A percentile compares a stretch with the other conserved stretches of the same genome.
These are phyloP conservation scores for Coemansia sp. DNA, from an alignment of 192 early-diverging fungal genomes.

Conservation along the genomic window DNA sequence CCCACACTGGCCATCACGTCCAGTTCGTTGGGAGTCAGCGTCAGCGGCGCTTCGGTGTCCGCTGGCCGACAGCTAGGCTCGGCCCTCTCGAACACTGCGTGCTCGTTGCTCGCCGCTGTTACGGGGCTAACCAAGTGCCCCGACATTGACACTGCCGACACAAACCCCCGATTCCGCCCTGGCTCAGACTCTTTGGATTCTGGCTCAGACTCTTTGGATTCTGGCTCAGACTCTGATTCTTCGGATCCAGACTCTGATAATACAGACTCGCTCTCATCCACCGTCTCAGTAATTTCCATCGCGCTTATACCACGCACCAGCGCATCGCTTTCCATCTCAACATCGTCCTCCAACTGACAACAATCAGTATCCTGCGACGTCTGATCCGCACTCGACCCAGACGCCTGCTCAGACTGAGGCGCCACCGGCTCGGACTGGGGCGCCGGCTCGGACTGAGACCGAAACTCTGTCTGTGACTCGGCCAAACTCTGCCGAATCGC, in stretches of 20 bases:
- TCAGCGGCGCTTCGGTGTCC: constrained; percentile 12
- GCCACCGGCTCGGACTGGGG: too few species aligned
- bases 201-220: background rate
- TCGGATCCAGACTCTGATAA: background rate
- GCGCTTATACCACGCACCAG: too few species aligned
- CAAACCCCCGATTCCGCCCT: background rate
- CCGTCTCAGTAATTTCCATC: too few species aligned
- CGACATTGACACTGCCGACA: background rate
- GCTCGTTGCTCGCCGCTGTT: too few species aligned
- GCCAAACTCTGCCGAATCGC: constrained; percentile 78
- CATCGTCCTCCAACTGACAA: too few species aligned
- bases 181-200: background rate
- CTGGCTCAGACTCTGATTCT: background rate
- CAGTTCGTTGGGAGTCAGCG: constrained; percentile 28
- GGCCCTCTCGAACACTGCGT: too few species aligned
- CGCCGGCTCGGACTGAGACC: background rate
- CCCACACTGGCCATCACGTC: constrained; percentile 41
- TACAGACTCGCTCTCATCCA: too few species aligned
- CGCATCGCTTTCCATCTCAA: too few species aligned
- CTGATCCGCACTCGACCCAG: too few species aligned
- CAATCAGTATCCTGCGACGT: too few species aligned
- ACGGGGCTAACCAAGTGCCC: background rate
- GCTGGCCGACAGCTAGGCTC: too few species aligned
- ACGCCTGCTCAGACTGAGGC: too few species aligned
- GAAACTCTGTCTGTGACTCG: constrained; percentile 38